Evolutionary conservation across 306 rosid species (phyloP).

Genomic region (Quercus agrifolia): DNA sequence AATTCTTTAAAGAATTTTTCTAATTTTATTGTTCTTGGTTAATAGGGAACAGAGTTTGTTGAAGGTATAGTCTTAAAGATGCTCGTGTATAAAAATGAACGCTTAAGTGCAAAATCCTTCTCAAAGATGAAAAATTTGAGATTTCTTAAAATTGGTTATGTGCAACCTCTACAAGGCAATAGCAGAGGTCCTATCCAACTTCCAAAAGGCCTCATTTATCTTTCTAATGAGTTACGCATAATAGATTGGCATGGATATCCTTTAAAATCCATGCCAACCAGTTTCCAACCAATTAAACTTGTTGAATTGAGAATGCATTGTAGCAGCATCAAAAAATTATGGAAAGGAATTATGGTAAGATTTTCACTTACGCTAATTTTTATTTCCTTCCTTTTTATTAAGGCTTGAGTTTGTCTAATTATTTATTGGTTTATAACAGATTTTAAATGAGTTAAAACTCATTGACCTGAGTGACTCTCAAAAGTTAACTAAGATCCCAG

Average conservation of each 20-base stretch:
- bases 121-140: not conserved
- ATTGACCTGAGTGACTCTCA: not conserved
- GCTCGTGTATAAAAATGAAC: rapidly evolving
- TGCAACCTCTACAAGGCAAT: rapidly evolving
- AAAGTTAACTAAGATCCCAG: not conserved
- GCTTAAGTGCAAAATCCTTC: rapidly evolving
- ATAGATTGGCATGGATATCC: not conserved
- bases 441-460: not conserved
- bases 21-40: not conserved
- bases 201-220: rapidly evolving
- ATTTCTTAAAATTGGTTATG: not conserved
- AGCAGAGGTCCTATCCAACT: rapidly evolving
- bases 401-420: not conserved
- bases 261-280: not conserved
- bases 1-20: rapidly evolving
- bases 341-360: not conserved
- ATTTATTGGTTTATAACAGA: not conserved
- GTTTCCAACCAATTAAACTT: not conserved
- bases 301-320: not conserved
- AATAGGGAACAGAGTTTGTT: not conserved
- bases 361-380: not conserved
- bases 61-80: not conserved
- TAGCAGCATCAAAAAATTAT: not conserved
- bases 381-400: not conserved
- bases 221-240: not conserved